Percentiles rank a stretch among this genome's conserved stretches.
Conservation (phyloP, 225 moss, liverwort and hornwort genomes). For the Pseudoscleropodium purum region DNA sequence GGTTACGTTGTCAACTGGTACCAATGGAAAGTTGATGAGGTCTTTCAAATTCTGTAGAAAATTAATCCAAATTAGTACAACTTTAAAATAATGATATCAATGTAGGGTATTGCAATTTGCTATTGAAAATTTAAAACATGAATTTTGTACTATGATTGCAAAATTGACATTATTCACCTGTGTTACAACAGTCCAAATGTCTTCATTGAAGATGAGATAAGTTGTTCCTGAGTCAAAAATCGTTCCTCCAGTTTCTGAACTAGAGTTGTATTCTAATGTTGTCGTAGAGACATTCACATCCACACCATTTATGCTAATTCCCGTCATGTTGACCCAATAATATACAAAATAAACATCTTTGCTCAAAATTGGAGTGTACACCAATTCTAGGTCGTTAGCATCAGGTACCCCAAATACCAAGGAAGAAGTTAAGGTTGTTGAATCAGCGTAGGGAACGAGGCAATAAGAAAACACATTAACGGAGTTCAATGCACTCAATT, state of each 20-base stretch:
- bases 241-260: rapidly evolving
- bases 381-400: not conserved
- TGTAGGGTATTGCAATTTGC: not conserved
- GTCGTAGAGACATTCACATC: not conserved
- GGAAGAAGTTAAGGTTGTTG: not conserved
- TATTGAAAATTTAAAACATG: not conserved
- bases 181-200: not conserved
- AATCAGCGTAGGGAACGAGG: not conserved
- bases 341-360: rapidly evolving
- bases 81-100: not conserved
- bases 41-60: not conserved
- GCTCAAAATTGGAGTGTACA: not conserved
- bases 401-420: not conserved
- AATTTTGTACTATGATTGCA: not conserved
- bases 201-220: rapidly evolving
- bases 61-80: not conserved
- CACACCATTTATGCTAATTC: not conserved
- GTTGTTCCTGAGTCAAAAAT: not conserved
- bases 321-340: not conserved
- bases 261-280: not conserved
- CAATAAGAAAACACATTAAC: not conserved
- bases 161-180: not conserved
- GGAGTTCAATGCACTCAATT: not conserved
- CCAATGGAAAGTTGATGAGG: not conserved
- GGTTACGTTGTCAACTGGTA: rapidly evolving